Evolutionary conservation across 495 filamentous ascomycete species (phyloP).

Genomic region (Aspergillus steynii): DNA sequence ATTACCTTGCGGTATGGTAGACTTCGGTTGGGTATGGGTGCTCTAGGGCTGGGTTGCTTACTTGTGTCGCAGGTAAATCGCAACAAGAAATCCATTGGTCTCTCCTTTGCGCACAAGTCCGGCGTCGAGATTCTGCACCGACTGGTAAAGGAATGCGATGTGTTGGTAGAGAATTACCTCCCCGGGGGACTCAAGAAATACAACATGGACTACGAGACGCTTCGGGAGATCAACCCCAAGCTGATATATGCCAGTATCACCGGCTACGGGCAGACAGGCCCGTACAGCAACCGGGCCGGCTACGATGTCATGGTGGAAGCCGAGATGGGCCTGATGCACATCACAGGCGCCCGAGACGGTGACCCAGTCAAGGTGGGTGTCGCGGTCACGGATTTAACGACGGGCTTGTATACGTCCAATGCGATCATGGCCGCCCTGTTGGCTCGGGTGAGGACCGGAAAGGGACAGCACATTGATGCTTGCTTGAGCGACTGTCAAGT

Average conservation of each 20-base stretch:
- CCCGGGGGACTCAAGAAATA: constrained; percentile 92
- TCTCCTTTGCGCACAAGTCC: constrained; percentile 82
- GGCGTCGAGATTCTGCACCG: constrained; percentile 85
- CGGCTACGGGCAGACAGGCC: constrained; percentile 87
- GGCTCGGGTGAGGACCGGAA: constrained; percentile 62
- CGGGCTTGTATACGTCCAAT: constrained; percentile 96
- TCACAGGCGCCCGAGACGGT: constrained; percentile 83
- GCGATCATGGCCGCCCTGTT: constrained; percentile 93
- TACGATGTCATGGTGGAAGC: constrained; percentile 99
- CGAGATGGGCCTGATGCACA: constrained; percentile 98
- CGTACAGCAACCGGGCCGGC: constrained; percentile 83
- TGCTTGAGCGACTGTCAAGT: constrained; percentile 92
- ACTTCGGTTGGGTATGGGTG: background rate
- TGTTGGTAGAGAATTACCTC: constrained; percentile 96
- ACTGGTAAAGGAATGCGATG: constrained; percentile 81
- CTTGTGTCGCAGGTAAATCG: constrained; percentile 71
- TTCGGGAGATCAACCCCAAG: constrained; percentile 76
- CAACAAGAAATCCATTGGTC: constrained; percentile 91
- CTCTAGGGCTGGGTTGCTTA: background rate
- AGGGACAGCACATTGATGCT: constrained; percentile 91
- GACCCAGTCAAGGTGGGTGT: constrained; percentile 97
- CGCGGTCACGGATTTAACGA: constrained; percentile 94
- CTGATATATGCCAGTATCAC: constrained; percentile 71
- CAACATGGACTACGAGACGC: constrained; percentile 76
- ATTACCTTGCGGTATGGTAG: constrained; percentile 78